Evolutionary conservation across 2,329 filamentous ascomycete genomes (phyloP).

Genomic region (Fusarium sp.): DNA sequence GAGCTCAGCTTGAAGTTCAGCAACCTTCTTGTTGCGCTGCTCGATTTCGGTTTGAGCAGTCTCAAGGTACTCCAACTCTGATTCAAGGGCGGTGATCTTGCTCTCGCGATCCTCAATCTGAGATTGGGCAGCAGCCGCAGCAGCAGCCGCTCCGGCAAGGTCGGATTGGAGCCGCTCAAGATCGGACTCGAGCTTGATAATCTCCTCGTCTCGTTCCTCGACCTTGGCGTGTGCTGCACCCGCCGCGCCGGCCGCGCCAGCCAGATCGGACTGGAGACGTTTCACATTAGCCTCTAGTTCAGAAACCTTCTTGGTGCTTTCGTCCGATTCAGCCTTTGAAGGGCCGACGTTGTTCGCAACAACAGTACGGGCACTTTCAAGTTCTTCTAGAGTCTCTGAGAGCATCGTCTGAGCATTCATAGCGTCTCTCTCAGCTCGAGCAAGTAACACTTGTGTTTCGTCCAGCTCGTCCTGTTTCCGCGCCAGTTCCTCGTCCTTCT

Average conservation of each 20-base stretch:
- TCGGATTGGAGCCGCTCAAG: constrained; percentile 38
- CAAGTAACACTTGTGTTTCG: constrained; percentile 55
- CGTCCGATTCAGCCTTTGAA: constrained; percentile 46
- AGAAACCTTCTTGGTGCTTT: constrained; percentile 57
- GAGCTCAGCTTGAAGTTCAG: constrained; percentile 53
- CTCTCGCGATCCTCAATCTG: constrained; percentile 45
- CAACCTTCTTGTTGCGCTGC: constrained; percentile 36
- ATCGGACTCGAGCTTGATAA: constrained; percentile 57
- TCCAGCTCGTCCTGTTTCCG: constrained; percentile 71
- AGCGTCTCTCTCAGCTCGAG: constrained; percentile 58
- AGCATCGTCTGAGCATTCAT: constrained; percentile 64
- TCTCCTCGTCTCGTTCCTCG: constrained; percentile 58
- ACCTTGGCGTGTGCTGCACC: constrained; percentile 47
- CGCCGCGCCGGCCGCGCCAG: constrained; percentile 44
- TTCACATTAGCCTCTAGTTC: constrained; percentile 59
- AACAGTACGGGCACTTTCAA: constrained; percentile 57
- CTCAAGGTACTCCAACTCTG: constrained; percentile 37
- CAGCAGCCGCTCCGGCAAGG: constrained; percentile 34
- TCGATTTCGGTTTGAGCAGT: constrained; percentile 40
- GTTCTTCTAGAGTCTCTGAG: constrained; percentile 63
- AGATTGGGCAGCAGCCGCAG: constrained; percentile 27
- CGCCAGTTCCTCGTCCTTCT: constrained; percentile 76
- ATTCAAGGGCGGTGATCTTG: constrained; percentile 41
- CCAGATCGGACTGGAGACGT: constrained; percentile 46
- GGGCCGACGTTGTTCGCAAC: constrained; percentile 45